Evolutionary conservation across 306 rosid genomes (phyloP), one percentile per base, ranked within the genome.

Genomic region (Luffa aegyptiaca): DNA sequence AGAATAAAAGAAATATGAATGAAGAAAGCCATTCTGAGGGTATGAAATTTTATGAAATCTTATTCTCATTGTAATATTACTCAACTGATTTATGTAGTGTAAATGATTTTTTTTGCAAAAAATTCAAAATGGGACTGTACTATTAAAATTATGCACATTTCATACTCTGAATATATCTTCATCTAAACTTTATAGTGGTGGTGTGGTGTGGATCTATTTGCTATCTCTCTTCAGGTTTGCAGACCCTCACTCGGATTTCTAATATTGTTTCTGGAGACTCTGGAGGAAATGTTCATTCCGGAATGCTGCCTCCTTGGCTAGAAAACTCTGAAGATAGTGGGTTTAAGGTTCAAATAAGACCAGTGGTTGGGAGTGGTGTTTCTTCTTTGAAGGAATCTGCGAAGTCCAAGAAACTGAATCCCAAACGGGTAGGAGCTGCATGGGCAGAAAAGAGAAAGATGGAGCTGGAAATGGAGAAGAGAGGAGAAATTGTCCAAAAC

Each of bases 371-470:
- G 53, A 77, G 79, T 76, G 75, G 55, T 73, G 39, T 65, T 81
- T 79, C 86, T 81, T 80, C 52, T 14, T 84, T 87, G 68, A 90
- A 79, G 78, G 82, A 81, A 80, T 82, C 88, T 9, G 86, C 87
- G 48, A 92, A 86, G 82, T 87, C 93, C 81, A 91, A 89, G 85
- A 91, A 79, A 83, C 69, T 90, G 88, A 90, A 89, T 75, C 93
- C 97, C 58, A 89, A 95, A 82, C 88, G 96, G 70, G 93, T 95
- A 71, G 97, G 97, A 83, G 97, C 97, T 71, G 99, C 94, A 71
- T 95, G 99, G 99, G 99, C 93, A 53, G 97, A 91, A 85, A 95
- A 80, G 88, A 91, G 97, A 81, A 90, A 90, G 89, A 84, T 88
- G 82, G 97, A 93, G 85, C 55, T 91, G 83, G 97, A 93, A 85